Base-by-base conservation (phyloP, 371 early-diverging fungal species). In the Phascolomyces articulosus region DNA sequence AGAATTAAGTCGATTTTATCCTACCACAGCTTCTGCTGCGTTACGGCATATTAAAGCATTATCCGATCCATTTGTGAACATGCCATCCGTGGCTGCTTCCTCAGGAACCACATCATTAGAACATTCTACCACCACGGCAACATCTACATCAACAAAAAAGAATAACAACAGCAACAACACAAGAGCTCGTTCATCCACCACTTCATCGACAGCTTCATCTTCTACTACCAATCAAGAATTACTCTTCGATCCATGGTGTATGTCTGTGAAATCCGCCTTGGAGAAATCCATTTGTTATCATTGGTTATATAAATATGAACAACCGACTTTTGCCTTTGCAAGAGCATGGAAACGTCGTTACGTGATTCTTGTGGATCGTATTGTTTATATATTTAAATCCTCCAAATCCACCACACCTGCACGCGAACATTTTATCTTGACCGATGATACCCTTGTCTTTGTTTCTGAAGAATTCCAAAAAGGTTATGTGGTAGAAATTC, bases 391-490 rank as follows among this genome's bases (percentile, higher is more conserved):
- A 18, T 81, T 75, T 62, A 81, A 78, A 66, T 65, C 73, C 7
- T 41, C 62, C 29, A 81, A 81, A 62, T 31, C 75, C 13, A 77
- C 75, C 4, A 55, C 44, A 8, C 74, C 77, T 15, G 69, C 70
- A 3, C 72, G 66, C 31, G 82, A 81, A n/a, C 74, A 78, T 24
- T 78, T 81, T 64, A 38, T 70, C 11, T 55, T 81, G 23, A 77
- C 82, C 2, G 69, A 71, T 20, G 78, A 81, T 41, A 81, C 82
- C 2, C 70, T 74, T 62, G 75, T 78, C 1, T 81, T 81, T 65
- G 75, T 78, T 3, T 72, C 78, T 1, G 82, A 81, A 69, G 77
- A 76, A 38, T 81, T 78, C 47, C 74, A 77, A 61, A 77, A 74
- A 38, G 68, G 72, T 0, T 78, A 62, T 56, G 77, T 77, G 18